These are phyloP conservation scores for Globisporangium carolinianum DNA, from an alignment of 352 stramenopile species.

Conservation along the genomic window DNA sequence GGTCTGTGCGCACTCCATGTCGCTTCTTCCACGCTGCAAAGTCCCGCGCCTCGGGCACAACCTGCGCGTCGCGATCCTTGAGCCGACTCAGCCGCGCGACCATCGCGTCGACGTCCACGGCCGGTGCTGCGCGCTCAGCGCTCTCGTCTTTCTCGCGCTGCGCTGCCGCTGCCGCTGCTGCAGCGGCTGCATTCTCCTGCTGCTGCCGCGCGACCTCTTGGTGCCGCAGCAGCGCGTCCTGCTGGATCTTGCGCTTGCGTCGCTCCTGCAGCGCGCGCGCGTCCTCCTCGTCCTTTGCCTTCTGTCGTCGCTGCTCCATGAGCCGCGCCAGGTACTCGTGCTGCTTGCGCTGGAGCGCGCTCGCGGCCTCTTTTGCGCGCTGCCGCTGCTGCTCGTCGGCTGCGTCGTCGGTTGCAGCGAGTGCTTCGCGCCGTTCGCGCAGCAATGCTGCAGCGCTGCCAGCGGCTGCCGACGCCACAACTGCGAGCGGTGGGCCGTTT, in stretches of 20 bases:
- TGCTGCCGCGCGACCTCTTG: slow-evolving; percentile 42
- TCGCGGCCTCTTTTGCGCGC: slow-evolving; percentile 36
- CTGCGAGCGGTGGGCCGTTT: slow-evolving; percentile 4
- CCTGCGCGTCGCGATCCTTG: slow-evolving; percentile 55
- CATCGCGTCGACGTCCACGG: slow-evolving; percentile 58
- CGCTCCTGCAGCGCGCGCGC: slow-evolving; percentile 45
- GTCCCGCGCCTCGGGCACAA: slow-evolving; percentile 67
- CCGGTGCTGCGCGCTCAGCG: slow-evolving; percentile 18
- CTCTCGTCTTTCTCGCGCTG: slow-evolving; percentile 22
- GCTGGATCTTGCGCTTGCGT: slow-evolving; percentile 39
- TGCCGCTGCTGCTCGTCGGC: slow-evolving; percentile 29
- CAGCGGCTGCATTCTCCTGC: slow-evolving; percentile 27
- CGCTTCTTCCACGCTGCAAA: slow-evolving; percentile 89
- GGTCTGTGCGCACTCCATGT: slow-evolving; percentile 57
- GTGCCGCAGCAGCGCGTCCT: slow-evolving; percentile 43
- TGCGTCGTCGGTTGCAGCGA: slow-evolving; percentile 1
- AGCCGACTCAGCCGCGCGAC: slow-evolving; percentile 69
- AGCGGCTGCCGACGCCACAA: neutral
- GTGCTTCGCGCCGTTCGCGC: neutral
- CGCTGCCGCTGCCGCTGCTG: slow-evolving; percentile 15
- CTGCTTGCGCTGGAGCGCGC: slow-evolving; percentile 48
- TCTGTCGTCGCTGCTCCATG: slow-evolving; percentile 53
- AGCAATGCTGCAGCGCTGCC: neutral
- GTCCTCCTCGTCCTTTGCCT: slow-evolving; percentile 67
- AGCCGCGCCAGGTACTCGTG: slow-evolving; percentile 60